These are phyloP conservation scores for Candolleomyces eurysporus DNA, from an alignment of 768 basidiomycete species.

Conservation along the genomic window DNA sequence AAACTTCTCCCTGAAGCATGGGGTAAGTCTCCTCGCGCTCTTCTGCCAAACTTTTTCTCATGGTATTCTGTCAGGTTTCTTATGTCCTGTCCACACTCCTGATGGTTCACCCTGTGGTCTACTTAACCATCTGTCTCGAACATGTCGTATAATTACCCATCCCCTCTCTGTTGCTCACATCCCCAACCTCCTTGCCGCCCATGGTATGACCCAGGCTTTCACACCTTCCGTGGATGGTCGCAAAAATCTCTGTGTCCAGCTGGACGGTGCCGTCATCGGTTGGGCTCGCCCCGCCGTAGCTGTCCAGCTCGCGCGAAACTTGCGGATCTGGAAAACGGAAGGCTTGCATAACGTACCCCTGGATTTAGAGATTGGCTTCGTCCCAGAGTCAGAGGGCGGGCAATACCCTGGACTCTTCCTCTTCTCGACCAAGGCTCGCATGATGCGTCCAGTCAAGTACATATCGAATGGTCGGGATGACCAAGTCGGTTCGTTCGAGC, in stretches of 20 bases:
- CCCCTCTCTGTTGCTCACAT: conserved; percentile 76
- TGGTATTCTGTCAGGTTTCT: conserved; percentile 60
- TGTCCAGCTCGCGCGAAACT: conserved; percentile 73
- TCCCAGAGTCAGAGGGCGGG: conserved; percentile 86
- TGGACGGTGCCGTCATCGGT: conserved; percentile 94
- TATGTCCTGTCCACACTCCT: conserved; percentile 98
- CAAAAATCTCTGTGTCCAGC: conserved; percentile 82
- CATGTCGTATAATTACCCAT: conserved; percentile 85
- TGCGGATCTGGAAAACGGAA: conserved; percentile 96
- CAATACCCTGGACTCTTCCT: conserved; percentile 96
- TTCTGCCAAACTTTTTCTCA: neutral
- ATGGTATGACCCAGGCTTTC: conserved; percentile 95
- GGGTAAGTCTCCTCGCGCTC: conserved; percentile 52
- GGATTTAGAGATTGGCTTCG: conserved; percentile 92
- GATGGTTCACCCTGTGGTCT: conserved; percentile 98
- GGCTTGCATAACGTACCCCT: conserved; percentile 76
- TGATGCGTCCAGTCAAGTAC: conserved; percentile 98
- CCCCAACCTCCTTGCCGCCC: conserved; percentile 73
- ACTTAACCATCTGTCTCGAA: conserved; percentile 92
- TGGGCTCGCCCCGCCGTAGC: conserved; percentile 82
- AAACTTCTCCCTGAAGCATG: conserved; percentile 97
- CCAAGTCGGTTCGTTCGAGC: conserved; percentile 94
- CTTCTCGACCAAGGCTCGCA: conserved; percentile 81
- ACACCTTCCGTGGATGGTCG: conserved; percentile 77
- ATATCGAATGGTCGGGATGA: conserved; percentile 83